phyloP scores from a whole-genome alignment of 495 filamentous ascomycete genomes.

The Talaromyces stipitatus region DNA sequence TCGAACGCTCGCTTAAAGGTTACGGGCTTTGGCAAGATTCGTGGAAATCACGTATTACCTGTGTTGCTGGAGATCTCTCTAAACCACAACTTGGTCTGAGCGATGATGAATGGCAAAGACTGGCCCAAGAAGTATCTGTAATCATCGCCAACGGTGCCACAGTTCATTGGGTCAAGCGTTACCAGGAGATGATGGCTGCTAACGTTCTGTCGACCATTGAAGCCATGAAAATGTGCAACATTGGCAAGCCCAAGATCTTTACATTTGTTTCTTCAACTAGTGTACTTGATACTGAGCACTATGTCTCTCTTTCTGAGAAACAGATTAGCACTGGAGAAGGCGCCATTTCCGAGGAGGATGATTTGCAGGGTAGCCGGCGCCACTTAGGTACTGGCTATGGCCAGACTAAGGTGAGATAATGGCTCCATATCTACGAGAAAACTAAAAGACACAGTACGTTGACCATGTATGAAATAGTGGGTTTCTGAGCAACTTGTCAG shows the following conservation, averaged over 20 bases:
- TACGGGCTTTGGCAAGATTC: conserved; percentile 75
- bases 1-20: conserved; percentile 36
- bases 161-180: conserved; percentile 82
- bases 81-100: conserved; percentile 64
- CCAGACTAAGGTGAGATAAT: conserved; percentile 54
- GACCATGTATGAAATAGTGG: conserved; percentile 37
- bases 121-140: conserved; percentile 62
- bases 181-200: conserved; percentile 62
- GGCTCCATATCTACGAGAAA: not conserved
- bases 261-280: conserved; percentile 83
- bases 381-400: conserved; percentile 82
- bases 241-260: conserved; percentile 71
- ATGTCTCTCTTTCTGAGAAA: conserved; percentile 62
- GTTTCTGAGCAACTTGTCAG: conserved; percentile 71
- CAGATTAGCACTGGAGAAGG: conserved; percentile 42
- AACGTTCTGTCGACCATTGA: conserved; percentile 83
- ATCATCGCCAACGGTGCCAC: conserved; percentile 87
- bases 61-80: conserved; percentile 65
- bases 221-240: conserved; percentile 64
- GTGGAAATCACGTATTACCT: conserved; percentile 58
- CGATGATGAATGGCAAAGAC: conserved; percentile 50
- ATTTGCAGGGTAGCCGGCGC: conserved; percentile 54
- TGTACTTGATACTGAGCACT: conserved; percentile 74
- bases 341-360: conserved; percentile 55
- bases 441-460: not conserved